Evolutionary conservation across 2,329 filamentous ascomycete genomes (phyloP).

Genomic region (Pestalotiopsis sp.): DNA sequence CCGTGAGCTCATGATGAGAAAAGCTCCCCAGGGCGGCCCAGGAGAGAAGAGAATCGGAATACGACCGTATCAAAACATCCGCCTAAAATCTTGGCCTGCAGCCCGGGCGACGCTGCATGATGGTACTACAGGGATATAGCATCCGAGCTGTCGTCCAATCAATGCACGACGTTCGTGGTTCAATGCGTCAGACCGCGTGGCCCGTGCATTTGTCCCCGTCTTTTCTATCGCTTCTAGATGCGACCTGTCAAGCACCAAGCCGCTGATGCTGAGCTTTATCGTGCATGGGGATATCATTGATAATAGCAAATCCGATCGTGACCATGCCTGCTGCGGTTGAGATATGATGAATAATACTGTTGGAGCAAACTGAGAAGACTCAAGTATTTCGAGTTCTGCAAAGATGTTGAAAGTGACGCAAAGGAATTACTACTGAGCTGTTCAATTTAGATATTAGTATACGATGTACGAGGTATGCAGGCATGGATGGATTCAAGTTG

Average conservation of each 20-base stretch:
- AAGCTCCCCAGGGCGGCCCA: not conserved
- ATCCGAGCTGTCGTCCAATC: not conserved
- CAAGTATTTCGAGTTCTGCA: no score
- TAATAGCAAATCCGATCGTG: no score
- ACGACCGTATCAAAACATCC: not conserved
- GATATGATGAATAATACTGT: no score
- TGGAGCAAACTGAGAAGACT: no score
- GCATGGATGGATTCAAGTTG: no score
- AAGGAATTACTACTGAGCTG: no score
- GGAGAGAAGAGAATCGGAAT: not conserved
- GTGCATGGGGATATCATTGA: no score
- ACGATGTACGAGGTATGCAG: no score
- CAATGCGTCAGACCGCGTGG: not conserved
- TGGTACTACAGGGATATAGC: not conserved
- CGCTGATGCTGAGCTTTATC: not conserved
- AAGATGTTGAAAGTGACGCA: no score
- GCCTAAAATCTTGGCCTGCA: constrained; percentile 5
- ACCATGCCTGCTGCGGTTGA: no score
- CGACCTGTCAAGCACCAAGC: not conserved
- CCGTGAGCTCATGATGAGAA: not conserved
- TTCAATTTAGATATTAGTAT: no score
- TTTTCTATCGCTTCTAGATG: not conserved
- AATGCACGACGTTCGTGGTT: not conserved
- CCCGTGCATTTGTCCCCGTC: not conserved
- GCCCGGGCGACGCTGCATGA: not conserved